Percentiles rank a stretch among this genome's conserved stretches.
Conservation (phyloP, 352 stramenopile species). For the Peronospora belbahrii region DNA sequence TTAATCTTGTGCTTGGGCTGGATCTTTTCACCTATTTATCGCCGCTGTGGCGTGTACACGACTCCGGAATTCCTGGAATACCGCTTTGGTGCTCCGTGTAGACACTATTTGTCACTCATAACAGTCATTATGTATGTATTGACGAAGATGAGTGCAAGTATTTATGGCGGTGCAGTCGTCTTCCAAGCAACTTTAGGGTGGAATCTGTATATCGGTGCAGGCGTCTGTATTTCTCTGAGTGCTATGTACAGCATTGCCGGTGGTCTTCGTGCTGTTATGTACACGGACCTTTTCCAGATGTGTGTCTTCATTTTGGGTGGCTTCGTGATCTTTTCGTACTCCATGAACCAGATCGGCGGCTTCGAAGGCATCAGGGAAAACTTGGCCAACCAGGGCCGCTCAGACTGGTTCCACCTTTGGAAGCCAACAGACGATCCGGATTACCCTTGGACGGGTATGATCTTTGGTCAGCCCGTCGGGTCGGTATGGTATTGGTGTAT, state of each 20-base stretch:
- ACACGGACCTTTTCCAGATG: conserved; percentile 67
- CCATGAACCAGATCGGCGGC: conserved; percentile 46
- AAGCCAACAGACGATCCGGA: conserved; percentile 41
- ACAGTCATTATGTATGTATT: conserved; percentile 61
- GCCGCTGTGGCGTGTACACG: conserved; percentile 45
- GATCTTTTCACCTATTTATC: conserved; percentile 62
- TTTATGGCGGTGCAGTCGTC: conserved; percentile 58
- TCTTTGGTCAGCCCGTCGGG: conserved; percentile 51
- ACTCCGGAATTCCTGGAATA: conserved; percentile 49
- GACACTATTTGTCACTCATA: conserved; percentile 52
- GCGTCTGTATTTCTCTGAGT: conserved; percentile 43
- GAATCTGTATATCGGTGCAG: conserved; percentile 48
- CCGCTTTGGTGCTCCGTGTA: conserved; percentile 36
- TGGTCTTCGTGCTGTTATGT: conserved; percentile 58
- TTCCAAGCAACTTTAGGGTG: conserved; percentile 52
- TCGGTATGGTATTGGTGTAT: conserved; percentile 74
- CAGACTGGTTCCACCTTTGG: conserved; percentile 47
- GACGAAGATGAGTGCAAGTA: conserved; percentile 58
- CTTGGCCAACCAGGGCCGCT: conserved; percentile 32
- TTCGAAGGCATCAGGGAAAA: conserved; percentile 45
- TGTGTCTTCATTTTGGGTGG: conserved; percentile 53
- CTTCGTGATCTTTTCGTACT: conserved; percentile 47
- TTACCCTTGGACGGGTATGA: conserved; percentile 67
- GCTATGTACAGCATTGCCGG: conserved; percentile 53
- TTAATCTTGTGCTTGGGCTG: conserved; percentile 49